These are phyloP conservation scores for Eucalyptus pumila DNA, from an alignment of 345 rosid species.

Conservation along the genomic window DNA sequence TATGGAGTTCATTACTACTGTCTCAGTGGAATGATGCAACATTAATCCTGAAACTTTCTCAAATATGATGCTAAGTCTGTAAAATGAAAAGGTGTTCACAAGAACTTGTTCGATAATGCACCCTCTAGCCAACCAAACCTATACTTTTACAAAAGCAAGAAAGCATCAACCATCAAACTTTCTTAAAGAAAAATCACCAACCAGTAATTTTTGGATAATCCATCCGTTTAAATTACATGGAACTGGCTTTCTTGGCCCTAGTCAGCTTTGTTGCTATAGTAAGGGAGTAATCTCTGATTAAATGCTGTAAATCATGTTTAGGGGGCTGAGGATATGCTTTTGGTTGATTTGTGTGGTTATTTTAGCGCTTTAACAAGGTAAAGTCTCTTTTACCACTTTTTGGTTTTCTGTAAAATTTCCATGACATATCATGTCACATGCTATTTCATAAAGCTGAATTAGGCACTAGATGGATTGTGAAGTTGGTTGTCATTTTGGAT, in stretches of 20 bases:
- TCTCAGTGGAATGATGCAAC: not conserved
- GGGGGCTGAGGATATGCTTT: not conserved
- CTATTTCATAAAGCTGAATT: not conserved
- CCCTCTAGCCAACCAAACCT: not conserved
- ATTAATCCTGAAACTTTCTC: not conserved
- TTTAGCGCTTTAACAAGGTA: not conserved
- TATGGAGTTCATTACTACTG: not conserved
- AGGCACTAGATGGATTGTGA: not conserved
- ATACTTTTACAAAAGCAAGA: not conserved
- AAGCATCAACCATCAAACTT: not conserved
- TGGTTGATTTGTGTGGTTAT: not conserved
- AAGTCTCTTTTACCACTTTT: not conserved
- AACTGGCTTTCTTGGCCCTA: not conserved
- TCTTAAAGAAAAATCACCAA: not conserved
- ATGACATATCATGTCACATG: not conserved
- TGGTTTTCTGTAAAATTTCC: not conserved
- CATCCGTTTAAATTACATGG: not conserved
- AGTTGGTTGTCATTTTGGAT: not conserved
- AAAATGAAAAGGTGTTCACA: not conserved
- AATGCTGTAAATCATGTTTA: not conserved
- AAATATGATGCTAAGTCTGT: not conserved
- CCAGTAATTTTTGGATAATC: not conserved
- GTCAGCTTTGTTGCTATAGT: not conserved
- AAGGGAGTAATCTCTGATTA: not conserved
- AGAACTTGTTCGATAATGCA: not conserved